A percentile compares a stretch with the other conserved stretches of the same genome.
These are phyloP conservation scores for Rhizopogon sp. DNA, from an alignment of 768 basidiomycete genomes.

Conservation along the genomic window DNA sequence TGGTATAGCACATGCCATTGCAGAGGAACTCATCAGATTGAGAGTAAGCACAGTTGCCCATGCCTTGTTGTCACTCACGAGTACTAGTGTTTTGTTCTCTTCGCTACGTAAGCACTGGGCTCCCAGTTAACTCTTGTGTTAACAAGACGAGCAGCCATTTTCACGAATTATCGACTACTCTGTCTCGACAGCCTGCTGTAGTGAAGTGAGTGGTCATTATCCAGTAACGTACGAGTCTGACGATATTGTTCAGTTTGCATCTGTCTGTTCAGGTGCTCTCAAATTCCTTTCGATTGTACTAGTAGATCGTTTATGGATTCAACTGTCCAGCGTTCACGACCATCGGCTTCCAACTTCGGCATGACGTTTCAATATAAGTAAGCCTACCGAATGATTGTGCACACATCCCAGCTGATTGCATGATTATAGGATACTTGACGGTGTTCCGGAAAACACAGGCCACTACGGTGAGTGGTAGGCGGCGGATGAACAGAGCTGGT, in stretches of 20 bases:
- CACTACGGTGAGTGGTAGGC: conserved; percentile 59
- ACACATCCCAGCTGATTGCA: not conserved
- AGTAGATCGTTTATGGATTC: not conserved
- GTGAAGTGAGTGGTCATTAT: conserved; percentile 53
- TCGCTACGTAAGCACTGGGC: conserved; percentile 64
- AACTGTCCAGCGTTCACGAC: conserved; percentile 43
- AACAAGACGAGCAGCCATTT: conserved; percentile 54
- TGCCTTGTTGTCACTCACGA: not conserved
- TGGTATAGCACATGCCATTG: conserved; percentile 82
- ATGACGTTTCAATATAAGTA: conserved; percentile 80
- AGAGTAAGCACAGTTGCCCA: conserved; percentile 44
- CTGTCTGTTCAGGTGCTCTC: conserved; percentile 66
- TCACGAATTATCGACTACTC: conserved; percentile 68
- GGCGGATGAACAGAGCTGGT: not conserved
- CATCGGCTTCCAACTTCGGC: conserved; percentile 54
- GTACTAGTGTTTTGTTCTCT: conserved; percentile 76
- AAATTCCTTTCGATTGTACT: not conserved
- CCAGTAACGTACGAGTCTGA: not conserved
- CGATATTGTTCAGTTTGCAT: conserved; percentile 53
- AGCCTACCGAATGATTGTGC: not conserved
- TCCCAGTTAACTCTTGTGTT: not conserved
- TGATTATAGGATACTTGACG: conserved; percentile 63
- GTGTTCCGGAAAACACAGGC: conserved; percentile 50
- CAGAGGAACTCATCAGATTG: conserved; percentile 64
- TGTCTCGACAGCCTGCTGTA: conserved; percentile 73